These are phyloP conservation scores for Teratosphaeriaceae sp. DNA, from an alignment of 2,329 filamentous ascomycete species.

Conservation along the genomic window DNA sequence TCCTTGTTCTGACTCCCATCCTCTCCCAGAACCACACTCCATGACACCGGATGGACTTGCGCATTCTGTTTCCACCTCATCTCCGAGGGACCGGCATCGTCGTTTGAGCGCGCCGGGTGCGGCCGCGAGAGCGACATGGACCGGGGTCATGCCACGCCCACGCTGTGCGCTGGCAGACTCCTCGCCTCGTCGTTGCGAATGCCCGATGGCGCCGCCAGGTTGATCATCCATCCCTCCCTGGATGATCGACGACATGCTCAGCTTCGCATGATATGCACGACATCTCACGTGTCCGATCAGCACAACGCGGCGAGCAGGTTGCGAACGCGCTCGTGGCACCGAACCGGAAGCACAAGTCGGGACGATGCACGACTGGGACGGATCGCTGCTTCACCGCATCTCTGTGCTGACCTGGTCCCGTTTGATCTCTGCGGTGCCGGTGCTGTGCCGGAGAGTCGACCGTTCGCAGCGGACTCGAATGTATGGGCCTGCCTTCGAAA, in stretches of 20 bases:
- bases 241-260: background rate
- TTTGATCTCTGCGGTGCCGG: background rate
- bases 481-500: too few relatives aligned
- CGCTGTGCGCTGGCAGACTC: conserved; percentile 1
- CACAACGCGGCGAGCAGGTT: background rate
- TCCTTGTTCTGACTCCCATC: background rate
- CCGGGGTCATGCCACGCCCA: background rate
- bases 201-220: background rate
- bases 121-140: too few relatives aligned
- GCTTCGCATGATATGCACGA: background rate
- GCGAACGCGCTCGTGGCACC: background rate
- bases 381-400: background rate
- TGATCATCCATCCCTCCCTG: background rate
- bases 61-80: background rate
- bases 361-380: background rate
- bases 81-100: background rate
- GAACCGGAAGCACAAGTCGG: background rate
- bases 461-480: background rate
- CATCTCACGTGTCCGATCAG: background rate
- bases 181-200: background rate
- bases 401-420: background rate
- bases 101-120: too few relatives aligned
- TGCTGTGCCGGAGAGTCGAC: too few relatives aligned
- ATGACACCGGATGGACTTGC: too few relatives aligned
- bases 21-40: too few relatives aligned